Conservation (phyloP, 768 basidiomycete species). For the Russula lepida region DNA sequence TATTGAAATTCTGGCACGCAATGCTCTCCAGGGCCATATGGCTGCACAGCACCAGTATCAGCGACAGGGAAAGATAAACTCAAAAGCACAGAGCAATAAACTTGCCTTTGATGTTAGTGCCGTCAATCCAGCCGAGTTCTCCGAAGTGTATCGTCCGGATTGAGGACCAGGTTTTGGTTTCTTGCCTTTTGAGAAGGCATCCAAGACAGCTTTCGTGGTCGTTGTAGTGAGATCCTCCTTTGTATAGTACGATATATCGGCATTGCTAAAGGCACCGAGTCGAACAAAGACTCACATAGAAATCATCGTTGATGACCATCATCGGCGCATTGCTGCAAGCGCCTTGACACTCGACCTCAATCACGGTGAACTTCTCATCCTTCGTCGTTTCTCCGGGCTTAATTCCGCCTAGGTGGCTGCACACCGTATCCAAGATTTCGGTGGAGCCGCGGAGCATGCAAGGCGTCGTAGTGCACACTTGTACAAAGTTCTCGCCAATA, state of each 20-base stretch:
- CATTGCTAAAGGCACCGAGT: constrained; percentile 12
- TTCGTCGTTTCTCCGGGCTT: constrained; percentile 87
- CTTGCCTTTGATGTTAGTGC: constrained; percentile 63
- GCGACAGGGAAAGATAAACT: constrained; percentile 9
- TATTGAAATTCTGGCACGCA: constrained; percentile 81
- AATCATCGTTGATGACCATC: constrained; percentile 94
- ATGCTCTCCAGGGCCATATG: constrained; percentile 88
- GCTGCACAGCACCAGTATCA: constrained; percentile 37
- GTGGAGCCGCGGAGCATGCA: constrained; percentile 94
- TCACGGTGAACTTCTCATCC: constrained; percentile 93
- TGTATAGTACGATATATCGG: background rate
- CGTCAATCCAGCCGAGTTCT: constrained; percentile 90
- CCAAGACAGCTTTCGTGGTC: constrained; percentile 70
- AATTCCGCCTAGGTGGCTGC: constrained; percentile 73
- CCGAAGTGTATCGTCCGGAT: constrained; percentile 75
- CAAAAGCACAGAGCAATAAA: constrained; percentile 13
- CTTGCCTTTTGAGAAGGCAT: constrained; percentile 70
- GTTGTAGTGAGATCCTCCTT: constrained; percentile 80
- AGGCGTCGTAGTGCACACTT: constrained; percentile 98
- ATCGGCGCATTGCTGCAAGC: constrained; percentile 98
- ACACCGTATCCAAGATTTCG: constrained; percentile 79
- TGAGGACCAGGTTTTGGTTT: constrained; percentile 95
- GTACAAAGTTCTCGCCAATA: constrained; percentile 88
- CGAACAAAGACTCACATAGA: constrained; percentile 55
- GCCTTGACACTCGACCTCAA: constrained; percentile 98